Evolutionary conservation across 2,329 filamentous ascomycete genomes (phyloP).

Genomic region (Fusarium sp.): DNA sequence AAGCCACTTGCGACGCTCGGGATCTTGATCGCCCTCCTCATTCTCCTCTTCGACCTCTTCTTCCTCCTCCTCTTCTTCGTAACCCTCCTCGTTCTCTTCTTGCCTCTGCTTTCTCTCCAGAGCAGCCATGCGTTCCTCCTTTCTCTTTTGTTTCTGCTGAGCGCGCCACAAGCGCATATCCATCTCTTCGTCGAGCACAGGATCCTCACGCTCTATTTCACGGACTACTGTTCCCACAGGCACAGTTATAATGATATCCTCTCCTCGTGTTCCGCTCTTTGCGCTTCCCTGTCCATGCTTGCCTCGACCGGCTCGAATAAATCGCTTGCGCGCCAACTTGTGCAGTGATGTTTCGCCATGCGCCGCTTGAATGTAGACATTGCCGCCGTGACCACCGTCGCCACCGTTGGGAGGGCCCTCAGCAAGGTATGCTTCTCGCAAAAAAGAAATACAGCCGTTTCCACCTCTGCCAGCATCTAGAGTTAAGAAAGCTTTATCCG

Average conservation of each 20-base stretch:
- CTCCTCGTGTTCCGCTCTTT: conserved; percentile 79
- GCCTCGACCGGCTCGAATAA: conserved; percentile 79
- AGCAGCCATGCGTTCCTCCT: conserved; percentile 48
- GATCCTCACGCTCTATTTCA: conserved; percentile 82
- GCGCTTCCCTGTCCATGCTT: conserved; percentile 80
- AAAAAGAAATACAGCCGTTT: conserved; percentile 92
- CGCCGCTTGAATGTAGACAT: conserved; percentile 92
- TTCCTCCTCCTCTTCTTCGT: conserved; percentile 28
- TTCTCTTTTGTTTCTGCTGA: conserved; percentile 46
- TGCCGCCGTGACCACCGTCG: conserved; percentile 91
- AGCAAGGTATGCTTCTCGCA: conserved; percentile 88
- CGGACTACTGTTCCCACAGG: conserved; percentile 91
- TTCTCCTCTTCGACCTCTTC: conserved; percentile 45
- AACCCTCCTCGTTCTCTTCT: conserved; percentile 24
- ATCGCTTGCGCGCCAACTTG: conserved; percentile 82
- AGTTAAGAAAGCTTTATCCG: conserved; percentile 83
- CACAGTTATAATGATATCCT: conserved; percentile 88
- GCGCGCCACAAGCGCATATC: conserved; percentile 46
- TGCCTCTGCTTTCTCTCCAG: conserved; percentile 42
- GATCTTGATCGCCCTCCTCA: conserved; percentile 55
- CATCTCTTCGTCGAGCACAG: conserved; percentile 71
- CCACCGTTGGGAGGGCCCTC: conserved; percentile 94
- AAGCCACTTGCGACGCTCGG: conserved; percentile 78
- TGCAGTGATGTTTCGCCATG: conserved; percentile 92
- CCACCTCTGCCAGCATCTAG: conserved; percentile 84